phyloP scores from a whole-genome alignment of 176 grass and related monocot species.

The Dendrocalamus sinicus region DNA sequence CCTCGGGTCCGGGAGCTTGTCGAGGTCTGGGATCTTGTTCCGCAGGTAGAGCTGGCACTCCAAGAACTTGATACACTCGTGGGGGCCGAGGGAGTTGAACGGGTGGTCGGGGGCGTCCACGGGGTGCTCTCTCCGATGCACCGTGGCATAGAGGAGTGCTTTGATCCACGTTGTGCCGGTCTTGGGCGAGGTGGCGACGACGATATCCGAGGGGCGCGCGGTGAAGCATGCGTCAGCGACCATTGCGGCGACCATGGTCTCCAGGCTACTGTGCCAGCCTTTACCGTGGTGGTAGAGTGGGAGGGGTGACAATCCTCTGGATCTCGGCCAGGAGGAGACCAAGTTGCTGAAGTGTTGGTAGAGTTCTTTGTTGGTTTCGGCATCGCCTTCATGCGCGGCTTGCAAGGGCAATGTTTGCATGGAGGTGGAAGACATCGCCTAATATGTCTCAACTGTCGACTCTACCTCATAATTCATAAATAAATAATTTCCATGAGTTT shows the following conservation, averaged over 20 bases:
- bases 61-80: constrained; percentile 33
- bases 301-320: background rate
- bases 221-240: constrained; percentile 27
- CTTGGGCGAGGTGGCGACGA: constrained; percentile 42
- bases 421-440: too few species aligned
- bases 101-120: constrained; percentile 8
- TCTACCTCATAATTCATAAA: too few species aligned
- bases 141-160: constrained; percentile 31
- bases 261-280: background rate
- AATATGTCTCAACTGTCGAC: too few species aligned
- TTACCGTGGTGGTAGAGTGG: constrained; percentile 15
- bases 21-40: background rate
- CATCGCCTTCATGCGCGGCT: background rate
- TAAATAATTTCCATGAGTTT: too few species aligned
- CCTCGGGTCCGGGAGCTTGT: constrained; percentile 25
- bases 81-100: constrained; percentile 8
- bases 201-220: constrained; percentile 19
- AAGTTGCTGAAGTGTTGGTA: constrained; percentile 24
- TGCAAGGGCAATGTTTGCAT: background rate
- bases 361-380: constrained; percentile 15
- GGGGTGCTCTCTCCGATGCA: constrained; percentile 22
- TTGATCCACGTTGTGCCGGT: constrained; percentile 44
- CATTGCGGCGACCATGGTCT: background rate
- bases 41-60: constrained; percentile 12
- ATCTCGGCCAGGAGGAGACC: constrained; percentile 21